Percentiles rank a stretch among this genome's conserved stretches.
Evolutionary conservation across 345 rosid species (phyloP).

Genomic region (Leavenworthia alabamica): DNA sequence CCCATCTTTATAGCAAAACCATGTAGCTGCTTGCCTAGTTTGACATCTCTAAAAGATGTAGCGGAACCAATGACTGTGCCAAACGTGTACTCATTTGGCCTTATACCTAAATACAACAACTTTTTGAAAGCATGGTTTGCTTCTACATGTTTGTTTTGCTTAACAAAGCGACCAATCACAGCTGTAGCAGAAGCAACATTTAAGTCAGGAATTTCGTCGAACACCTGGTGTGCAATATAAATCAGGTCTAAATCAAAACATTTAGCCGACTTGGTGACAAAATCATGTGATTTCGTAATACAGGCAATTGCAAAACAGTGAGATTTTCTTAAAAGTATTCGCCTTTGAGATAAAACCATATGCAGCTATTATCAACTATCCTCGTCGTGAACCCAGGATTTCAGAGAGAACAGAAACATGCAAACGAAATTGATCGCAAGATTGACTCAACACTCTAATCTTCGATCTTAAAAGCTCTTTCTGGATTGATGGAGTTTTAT

Average conservation of each 20-base stretch:
- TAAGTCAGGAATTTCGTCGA: constrained; percentile 49
- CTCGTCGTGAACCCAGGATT: background rate
- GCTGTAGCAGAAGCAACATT: constrained; percentile 54
- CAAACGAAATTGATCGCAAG: background rate
- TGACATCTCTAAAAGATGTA: constrained; percentile 37
- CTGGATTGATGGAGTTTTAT: too few relatives aligned
- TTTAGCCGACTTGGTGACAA: background rate
- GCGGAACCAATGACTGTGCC: constrained; percentile 55
- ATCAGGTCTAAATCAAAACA: background rate
- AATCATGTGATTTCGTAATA: constrained; percentile 8
- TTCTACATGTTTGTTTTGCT: constrained; percentile 38
- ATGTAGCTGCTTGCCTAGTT: constrained; percentile 56
- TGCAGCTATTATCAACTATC: background rate
- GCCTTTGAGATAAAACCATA: constrained; percentile 21
- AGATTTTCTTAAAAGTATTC: background rate
- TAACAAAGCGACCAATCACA: constrained; percentile 43
- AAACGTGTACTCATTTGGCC: constrained; percentile 71
- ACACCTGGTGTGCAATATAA: constrained; percentile 28
- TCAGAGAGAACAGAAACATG: background rate
- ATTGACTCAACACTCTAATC: background rate
- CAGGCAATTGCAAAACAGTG: constrained; percentile 7
- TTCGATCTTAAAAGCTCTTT: too few relatives aligned
- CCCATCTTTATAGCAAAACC: constrained; percentile 54
- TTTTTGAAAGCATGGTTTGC: constrained; percentile 45
- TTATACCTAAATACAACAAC: constrained; percentile 41